phyloP scores from a whole-genome alignment of 805 yeast species.

The Limtongia smithiae region DNA sequence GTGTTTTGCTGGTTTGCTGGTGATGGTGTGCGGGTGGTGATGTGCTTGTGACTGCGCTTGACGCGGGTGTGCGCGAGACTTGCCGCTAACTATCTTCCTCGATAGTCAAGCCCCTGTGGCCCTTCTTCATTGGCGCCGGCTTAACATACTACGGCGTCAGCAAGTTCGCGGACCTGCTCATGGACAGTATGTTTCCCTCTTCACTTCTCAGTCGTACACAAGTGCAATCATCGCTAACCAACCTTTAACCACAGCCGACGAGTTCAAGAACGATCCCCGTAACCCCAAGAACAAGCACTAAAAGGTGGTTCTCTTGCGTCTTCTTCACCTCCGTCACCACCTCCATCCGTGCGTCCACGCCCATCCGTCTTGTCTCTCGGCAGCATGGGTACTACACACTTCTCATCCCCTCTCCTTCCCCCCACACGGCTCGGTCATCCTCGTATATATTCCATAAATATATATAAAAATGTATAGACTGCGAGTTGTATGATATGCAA shows the following conservation, averaged over 20 bases:
- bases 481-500: too few relatives aligned
- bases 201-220: background rate
- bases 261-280: constrained; percentile 91
- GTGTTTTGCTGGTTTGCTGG: too few relatives aligned
- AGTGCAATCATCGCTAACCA: background rate
- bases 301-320: too few relatives aligned
- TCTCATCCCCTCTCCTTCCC: too few relatives aligned
- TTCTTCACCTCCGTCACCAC: too few relatives aligned
- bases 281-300: constrained; percentile 59
- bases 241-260: constrained; percentile 43
- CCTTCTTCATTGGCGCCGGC: constrained; percentile 69
- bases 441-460: too few relatives aligned
- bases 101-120: constrained; percentile 73
- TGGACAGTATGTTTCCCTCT: constrained; percentile 46
- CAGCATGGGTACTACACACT: too few relatives aligned
- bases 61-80: background rate
- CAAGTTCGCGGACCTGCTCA: constrained; percentile 65
- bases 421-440: too few relatives aligned
- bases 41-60: background rate
- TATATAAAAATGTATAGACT: too few relatives aligned
- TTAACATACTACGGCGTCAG: constrained; percentile 66
- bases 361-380: too few relatives aligned
- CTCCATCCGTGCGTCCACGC: too few relatives aligned
- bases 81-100: background rate
- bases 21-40: too few relatives aligned